These are phyloP conservation scores for Helenozyma baotianmanensis DNA, from an alignment of 805 yeast species.

Conservation along the genomic window DNA sequence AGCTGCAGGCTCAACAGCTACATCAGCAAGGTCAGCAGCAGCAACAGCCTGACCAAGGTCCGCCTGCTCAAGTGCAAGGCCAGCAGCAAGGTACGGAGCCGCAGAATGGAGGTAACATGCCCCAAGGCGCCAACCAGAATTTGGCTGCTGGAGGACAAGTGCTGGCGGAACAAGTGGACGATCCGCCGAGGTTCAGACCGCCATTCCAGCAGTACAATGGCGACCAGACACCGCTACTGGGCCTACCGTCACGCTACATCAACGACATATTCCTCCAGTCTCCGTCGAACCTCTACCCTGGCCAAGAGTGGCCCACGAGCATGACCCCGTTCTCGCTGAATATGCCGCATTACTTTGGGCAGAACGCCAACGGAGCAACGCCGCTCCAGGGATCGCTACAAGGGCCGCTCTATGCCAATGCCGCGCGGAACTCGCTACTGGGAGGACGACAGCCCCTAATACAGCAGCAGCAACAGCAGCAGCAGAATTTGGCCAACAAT, in stretches of 20 bases:
- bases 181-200: slow-evolving; percentile 12
- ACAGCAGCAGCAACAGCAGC: too few relatives aligned
- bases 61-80: too few relatives aligned
- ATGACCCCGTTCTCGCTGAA: slow-evolving; percentile 34
- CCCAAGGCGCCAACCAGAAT: slow-evolving; percentile 1
- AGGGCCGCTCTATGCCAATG: slow-evolving; percentile 7
- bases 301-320: slow-evolving; percentile 43
- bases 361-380: slow-evolving; percentile 18
- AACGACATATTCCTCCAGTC: slow-evolving; percentile 67
- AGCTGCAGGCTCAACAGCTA: not conserved
- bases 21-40: not conserved
- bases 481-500: too few relatives aligned
- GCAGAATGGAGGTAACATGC: slow-evolving; percentile 2
- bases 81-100: not conserved
- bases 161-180: not conserved
- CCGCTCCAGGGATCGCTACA: slow-evolving; percentile 17
- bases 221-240: slow-evolving; percentile 70
- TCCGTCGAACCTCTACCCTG: slow-evolving; percentile 69
- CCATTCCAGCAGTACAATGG: slow-evolving; percentile 25
- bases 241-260: slow-evolving; percentile 66
- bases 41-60: too few relatives aligned
- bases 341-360: slow-evolving; percentile 34
- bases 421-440: slow-evolving; percentile 8
- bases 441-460: slow-evolving; percentile 7
- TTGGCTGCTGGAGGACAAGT: too few relatives aligned